Evolutionary conservation across 164 flowering plant species (phyloP), one percentile per base, ranked within the genome.

Genomic region (Annona squamosa): DNA sequence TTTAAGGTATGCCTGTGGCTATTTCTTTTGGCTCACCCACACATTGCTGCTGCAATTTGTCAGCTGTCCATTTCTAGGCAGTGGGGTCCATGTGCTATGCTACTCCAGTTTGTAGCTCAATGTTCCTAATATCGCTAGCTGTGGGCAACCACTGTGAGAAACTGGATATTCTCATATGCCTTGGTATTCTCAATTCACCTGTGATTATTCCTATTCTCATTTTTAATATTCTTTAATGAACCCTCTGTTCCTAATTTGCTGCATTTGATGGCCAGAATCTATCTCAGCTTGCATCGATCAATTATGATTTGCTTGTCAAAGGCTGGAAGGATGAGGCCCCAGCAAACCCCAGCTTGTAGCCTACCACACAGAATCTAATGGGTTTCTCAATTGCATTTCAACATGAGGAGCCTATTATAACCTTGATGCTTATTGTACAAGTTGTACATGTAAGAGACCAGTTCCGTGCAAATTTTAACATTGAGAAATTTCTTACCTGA

Each of bases 261-360:
- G 4, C 13, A 16, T 68, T 46, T 68, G 70, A n/a, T 65, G 18
- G 41, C 37, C 86, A 95, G 99, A 95, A 95, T 87, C 90, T 95
- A 57, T 95, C 99, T 17, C 97, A 95, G 86, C 96, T 95, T 71
- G 99, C 96, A 26, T 90, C 97, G 37, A 95, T 95, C 86, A 95
- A 95, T 81, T 91, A 90, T 74, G 99, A 95, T 79, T 76, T 94
- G 82, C 97, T 93, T 59, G 84, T 85, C 17, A 95, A 93, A 84
- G 97, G 97, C 56, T 90, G 79, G 86, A 93, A 90, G 79, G 99
- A 92, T 46, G 97, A 91, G 68, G 80, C 83, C 3, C 81, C 88
- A 7, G 12, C 79, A 47, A 88, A 86, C 75, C 81, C 83, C 37
- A 78, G 79, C 74, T 67, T 79, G 37, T 84, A 81, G 71, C 71